Percentiles rank a stretch among this genome's conserved stretches.
phyloP scores from a whole-genome alignment of 1,284 basidiomycete species.

The Cryptococcus hybrid region DNA sequence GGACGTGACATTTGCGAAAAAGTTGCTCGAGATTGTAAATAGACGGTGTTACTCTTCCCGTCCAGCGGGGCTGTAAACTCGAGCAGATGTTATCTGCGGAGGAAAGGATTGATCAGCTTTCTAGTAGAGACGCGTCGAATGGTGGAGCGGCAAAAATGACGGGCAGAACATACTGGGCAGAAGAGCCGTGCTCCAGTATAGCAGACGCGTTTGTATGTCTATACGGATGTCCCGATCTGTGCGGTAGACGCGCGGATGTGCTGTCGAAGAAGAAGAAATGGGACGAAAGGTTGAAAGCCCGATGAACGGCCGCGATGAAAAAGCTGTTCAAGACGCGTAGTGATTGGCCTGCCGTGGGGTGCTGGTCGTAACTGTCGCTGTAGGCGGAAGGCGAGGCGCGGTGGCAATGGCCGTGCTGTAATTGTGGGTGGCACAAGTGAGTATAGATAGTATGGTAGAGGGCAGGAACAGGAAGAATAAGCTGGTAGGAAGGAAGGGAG shows the following conservation, averaged over 20 bases:
- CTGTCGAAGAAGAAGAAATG: too few relatives aligned
- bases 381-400: too few relatives aligned
- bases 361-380: too few relatives aligned
- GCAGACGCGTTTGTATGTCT: too few relatives aligned
- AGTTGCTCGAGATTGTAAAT: background rate
- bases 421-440: background rate
- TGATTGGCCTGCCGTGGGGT: too few relatives aligned
- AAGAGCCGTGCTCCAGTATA: too few relatives aligned
- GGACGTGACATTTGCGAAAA: conserved; percentile 15
- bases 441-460: background rate
- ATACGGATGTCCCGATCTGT: too few relatives aligned
- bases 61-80: background rate
- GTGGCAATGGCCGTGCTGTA: background rate
- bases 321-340: too few relatives aligned
- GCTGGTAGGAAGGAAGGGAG: background rate
- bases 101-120: background rate
- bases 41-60: too few relatives aligned
- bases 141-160: background rate
- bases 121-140: background rate
- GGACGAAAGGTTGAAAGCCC: too few relatives aligned
- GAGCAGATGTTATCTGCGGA: background rate
- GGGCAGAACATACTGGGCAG: background rate
- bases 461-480: background rate
- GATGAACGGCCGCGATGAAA: too few relatives aligned
- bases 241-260: too few relatives aligned